Evolutionary conservation across 495 filamentous ascomycete genomes (phyloP), one percentile per base, ranked within the genome.

Genomic region (Platismatia glauca): DNA sequence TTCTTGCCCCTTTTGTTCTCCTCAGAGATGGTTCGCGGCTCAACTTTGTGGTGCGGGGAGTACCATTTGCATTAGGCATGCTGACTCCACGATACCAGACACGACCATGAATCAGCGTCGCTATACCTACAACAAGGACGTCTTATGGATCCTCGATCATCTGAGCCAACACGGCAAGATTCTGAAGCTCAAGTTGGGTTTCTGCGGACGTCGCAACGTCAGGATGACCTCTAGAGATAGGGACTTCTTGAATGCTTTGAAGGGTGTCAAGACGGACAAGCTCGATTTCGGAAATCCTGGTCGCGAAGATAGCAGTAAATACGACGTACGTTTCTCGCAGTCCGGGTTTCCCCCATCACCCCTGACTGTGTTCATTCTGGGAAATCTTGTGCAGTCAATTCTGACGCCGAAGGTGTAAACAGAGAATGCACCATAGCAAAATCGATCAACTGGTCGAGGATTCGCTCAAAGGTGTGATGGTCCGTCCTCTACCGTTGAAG

Each of bases 131-230:
- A 58, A 68, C 56, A 41, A 56, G 43, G 59, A 68, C 34, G 12
- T 68, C 13, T 16, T 64, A 11, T 59, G 59, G 55, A 57, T 61
- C 50, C 50, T 68, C 9, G 33, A 63, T 16, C 12, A 66, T 57
- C 34, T 68, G 13, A 43, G 46, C 4, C 44, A 53, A 33, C 31
- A 59, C 48, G 63, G 63, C 18, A 65, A 55, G 15, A 60, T 68
- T 35, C 55, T 65, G 2, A 31, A 59, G 20, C 41, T 68, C 27
- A 65, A 63, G 34, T 38, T 68, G 31, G 56, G 52, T n/a, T 68
- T 68, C 24, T 37, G 35, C 33, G 66, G 66, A 5, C 63, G 63
- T 18, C 59, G 56, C 41, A 61, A 55, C 35, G 57, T 67, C 20
- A 34, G 55, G 11, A 41, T 34, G 16, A 31, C 12, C n/a, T 33